phyloP scores from a whole-genome alignment of 345 rosid species.

The Heritiera fomes region DNA sequence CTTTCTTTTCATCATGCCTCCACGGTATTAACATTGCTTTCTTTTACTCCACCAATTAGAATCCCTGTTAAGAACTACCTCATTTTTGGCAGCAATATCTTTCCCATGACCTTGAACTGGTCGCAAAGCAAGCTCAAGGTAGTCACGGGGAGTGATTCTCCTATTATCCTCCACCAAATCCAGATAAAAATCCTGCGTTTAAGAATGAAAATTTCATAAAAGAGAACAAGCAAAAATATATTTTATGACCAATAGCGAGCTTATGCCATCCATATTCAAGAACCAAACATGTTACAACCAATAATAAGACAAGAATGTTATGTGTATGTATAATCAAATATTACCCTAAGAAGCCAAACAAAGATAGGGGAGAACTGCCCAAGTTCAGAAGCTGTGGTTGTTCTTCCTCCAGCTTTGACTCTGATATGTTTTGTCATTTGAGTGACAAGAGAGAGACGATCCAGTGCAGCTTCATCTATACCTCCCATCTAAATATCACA shows the following conservation, averaged over 20 bases:
- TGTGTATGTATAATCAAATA: background rate
- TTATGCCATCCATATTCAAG: background rate
- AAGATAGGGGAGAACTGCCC: conserved; percentile 95
- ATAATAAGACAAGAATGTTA: background rate
- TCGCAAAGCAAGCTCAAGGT: conserved; percentile 86
- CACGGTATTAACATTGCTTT: background rate
- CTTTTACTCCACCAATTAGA: conserved; percentile 16
- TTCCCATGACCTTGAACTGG: conserved; percentile 79
- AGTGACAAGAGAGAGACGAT: conserved; percentile 97
- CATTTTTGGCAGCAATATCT: conserved; percentile 89
- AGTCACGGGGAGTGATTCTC: conserved; percentile 92
- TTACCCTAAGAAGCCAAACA: conserved; percentile 98
- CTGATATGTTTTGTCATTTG: conserved; percentile 97
- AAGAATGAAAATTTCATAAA: conserved; percentile 15
- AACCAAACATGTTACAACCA: background rate
- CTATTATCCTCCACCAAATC: conserved; percentile 81
- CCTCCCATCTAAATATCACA: conserved; percentile 75
- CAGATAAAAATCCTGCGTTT: conserved; percentile 83
- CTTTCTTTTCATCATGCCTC: conserved; percentile 2
- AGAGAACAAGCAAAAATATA: background rate
- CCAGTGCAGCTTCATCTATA: conserved; percentile 94
- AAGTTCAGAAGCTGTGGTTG: conserved; percentile 67
- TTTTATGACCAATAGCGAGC: background rate
- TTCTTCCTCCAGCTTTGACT: conserved; percentile 84
- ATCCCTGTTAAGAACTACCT: conserved; percentile 48